Evolutionary conservation across 1,139 yeast species (phyloP).

Genomic region (Schizosaccharomyces versatilis): DNA sequence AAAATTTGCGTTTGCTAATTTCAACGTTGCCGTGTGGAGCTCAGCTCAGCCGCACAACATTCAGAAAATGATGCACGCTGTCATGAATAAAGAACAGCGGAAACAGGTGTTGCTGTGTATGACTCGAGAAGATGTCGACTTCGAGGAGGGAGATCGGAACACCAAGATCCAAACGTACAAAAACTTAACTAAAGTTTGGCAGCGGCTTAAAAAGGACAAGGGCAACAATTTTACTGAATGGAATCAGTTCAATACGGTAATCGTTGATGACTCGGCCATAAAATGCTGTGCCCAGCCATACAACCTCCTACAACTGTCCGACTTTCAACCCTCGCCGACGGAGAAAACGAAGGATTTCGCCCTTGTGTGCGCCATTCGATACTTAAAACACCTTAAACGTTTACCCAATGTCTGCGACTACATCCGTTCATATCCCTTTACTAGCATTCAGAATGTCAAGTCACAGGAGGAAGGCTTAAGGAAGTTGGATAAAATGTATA

Average conservation of each 20-base stretch:
- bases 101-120: not conserved
- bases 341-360: not conserved
- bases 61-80: not conserved
- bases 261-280: constrained; percentile 2
- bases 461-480: not conserved
- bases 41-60: constrained; percentile 2
- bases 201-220: not conserved
- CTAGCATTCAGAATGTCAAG: not conserved
- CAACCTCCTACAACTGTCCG: constrained; percentile 2
- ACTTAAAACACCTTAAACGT: not conserved
- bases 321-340: not conserved
- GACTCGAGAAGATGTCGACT: not conserved
- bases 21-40: constrained; percentile 2
- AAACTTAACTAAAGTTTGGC: not conserved
- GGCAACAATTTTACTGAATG: not conserved
- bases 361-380: not conserved
- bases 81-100: not conserved
- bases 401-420: not conserved
- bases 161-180: constrained; percentile 1
- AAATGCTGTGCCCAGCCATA: constrained; percentile 3
- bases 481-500: not conserved
- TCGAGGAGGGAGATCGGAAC: not conserved
- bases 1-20: constrained; percentile 1
- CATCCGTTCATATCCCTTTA: not conserved
- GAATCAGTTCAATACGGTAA: not conserved